These are phyloP conservation scores for Populus trichocarpa DNA, from an alignment of 441 rosid genomes.

Conservation along the genomic window DNA sequence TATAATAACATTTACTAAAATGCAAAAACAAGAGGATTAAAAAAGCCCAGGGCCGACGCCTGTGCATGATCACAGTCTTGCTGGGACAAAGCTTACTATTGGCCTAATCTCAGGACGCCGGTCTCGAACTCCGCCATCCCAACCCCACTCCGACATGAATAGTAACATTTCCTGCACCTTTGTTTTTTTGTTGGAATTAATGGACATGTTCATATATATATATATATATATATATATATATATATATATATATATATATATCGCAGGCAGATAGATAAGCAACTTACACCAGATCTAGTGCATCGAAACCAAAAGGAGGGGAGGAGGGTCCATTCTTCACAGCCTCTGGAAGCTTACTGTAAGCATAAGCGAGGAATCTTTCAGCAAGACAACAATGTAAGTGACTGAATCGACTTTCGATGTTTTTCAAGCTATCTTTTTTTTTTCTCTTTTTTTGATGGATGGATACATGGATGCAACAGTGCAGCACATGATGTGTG, in stretches of 20 bases:
- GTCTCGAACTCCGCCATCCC: too few relatives aligned
- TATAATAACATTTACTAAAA: too few relatives aligned
- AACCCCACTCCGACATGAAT: too few relatives aligned
- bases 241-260: too few relatives aligned
- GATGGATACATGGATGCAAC: conserved; percentile 12
- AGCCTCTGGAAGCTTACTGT: conserved; percentile 54
- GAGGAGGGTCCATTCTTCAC: conserved; percentile 29
- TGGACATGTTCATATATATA: too few relatives aligned
- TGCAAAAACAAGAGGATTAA: too few relatives aligned
- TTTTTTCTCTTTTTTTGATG: neutral
- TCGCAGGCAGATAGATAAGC: too few relatives aligned
- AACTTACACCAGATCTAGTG: neutral
- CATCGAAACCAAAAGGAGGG: conserved; percentile 52
- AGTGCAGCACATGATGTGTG: conserved; percentile 99
- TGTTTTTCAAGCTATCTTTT: neutral
- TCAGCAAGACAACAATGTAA: conserved; percentile 68
- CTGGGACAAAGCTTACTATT: too few relatives aligned
- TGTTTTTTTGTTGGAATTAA: neutral
- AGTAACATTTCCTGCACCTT: neutral
- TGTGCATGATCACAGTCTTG: too few relatives aligned
- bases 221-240: too few relatives aligned
- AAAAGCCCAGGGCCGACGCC: too few relatives aligned
- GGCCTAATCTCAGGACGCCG: too few relatives aligned
- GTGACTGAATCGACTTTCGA: neutral
- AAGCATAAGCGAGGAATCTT: conserved; percentile 82